phyloP scores from a whole-genome alignment of 768 basidiomycete genomes.

The Hygrophoropsis aurantiaca region DNA sequence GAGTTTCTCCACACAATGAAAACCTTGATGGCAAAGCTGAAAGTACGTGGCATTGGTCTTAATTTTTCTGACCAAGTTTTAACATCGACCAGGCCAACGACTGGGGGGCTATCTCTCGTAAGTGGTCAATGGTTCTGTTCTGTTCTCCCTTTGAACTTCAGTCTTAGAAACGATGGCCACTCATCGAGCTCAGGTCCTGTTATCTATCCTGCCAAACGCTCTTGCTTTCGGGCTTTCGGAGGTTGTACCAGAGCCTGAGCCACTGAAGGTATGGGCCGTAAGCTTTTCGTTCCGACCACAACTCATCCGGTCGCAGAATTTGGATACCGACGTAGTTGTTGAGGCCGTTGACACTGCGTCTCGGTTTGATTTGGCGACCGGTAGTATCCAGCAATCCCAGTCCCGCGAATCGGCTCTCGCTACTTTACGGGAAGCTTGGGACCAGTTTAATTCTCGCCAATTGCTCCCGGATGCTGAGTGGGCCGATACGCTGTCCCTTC shows the following conservation, averaged over 20 bases:
- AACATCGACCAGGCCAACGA: slow-evolving; percentile 50
- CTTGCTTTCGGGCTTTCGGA: slow-evolving; percentile 48
- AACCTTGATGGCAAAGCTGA: slow-evolving; percentile 66
- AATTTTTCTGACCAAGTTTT: neutral
- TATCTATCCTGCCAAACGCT: slow-evolving; percentile 44
- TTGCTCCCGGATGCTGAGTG: slow-evolving; percentile 40
- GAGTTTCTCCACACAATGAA: slow-evolving; percentile 59
- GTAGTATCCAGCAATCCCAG: slow-evolving; percentile 11
- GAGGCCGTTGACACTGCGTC: slow-evolving; percentile 36
- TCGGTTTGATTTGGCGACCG: slow-evolving; percentile 32
- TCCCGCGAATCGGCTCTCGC: slow-evolving; percentile 15
- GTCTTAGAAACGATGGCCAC: slow-evolving; percentile 45
- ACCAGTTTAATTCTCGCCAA: slow-evolving; percentile 29
- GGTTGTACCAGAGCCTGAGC: slow-evolving; percentile 43
- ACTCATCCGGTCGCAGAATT: slow-evolving; percentile 35
- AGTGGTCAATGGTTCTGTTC: slow-evolving; percentile 12
- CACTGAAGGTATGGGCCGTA: slow-evolving; percentile 42
- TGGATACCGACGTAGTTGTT: slow-evolving; percentile 48
- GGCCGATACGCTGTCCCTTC: slow-evolving; percentile 34
- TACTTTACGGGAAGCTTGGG: slow-evolving; percentile 30
- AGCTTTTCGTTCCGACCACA: neutral
- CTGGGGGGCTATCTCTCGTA: slow-evolving; percentile 65
- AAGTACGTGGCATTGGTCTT: slow-evolving; percentile 34
- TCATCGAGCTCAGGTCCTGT: slow-evolving; percentile 46
- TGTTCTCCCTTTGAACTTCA: neutral